These are phyloP conservation scores for Boletus huronensis DNA, from an alignment of 768 basidiomycete species.

Conservation along the genomic window DNA sequence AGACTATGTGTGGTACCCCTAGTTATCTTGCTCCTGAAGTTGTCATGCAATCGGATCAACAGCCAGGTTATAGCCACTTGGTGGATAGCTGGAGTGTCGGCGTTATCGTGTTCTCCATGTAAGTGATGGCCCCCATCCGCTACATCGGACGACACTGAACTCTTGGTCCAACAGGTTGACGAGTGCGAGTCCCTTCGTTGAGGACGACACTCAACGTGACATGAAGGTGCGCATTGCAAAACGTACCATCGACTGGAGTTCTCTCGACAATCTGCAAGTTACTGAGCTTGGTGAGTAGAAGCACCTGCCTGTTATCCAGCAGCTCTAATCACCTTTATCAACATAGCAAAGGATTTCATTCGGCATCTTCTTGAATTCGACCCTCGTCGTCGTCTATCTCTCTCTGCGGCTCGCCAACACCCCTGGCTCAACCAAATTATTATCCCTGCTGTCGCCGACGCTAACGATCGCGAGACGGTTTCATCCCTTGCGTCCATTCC, in stretches of 20 bases:
- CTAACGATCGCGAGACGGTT: neutral
- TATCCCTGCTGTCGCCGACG: neutral
- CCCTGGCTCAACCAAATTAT: conserved; percentile 60
- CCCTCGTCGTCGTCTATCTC: conserved; percentile 66
- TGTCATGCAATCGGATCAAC: conserved; percentile 53
- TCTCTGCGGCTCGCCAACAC: conserved; percentile 65
- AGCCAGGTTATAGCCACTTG: conserved; percentile 74
- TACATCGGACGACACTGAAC: neutral
- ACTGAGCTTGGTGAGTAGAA: conserved; percentile 45
- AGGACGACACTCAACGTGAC: conserved; percentile 59
- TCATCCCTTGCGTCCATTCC: conserved; percentile 12
- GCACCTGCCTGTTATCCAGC: neutral
- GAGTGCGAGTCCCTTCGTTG: conserved; percentile 75
- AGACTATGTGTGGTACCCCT: conserved; percentile 97
- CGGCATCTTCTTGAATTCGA: conserved; percentile 57
- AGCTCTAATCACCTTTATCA: conserved; percentile 30
- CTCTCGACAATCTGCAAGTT: conserved; percentile 39
- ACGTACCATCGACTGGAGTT: conserved; percentile 60
- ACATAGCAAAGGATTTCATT: conserved; percentile 65
- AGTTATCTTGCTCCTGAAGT: conserved; percentile 94
- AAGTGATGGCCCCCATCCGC: conserved; percentile 22
- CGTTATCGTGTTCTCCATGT: conserved; percentile 93
- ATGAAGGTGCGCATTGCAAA: conserved; percentile 57
- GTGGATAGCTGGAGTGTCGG: conserved; percentile 98
- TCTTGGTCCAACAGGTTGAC: conserved; percentile 55